Evolutionary conservation across 192 early-diverging fungal genomes (phyloP), one percentile per base, ranked within the genome.

Genomic region (Backusella parvicylindrica): DNA sequence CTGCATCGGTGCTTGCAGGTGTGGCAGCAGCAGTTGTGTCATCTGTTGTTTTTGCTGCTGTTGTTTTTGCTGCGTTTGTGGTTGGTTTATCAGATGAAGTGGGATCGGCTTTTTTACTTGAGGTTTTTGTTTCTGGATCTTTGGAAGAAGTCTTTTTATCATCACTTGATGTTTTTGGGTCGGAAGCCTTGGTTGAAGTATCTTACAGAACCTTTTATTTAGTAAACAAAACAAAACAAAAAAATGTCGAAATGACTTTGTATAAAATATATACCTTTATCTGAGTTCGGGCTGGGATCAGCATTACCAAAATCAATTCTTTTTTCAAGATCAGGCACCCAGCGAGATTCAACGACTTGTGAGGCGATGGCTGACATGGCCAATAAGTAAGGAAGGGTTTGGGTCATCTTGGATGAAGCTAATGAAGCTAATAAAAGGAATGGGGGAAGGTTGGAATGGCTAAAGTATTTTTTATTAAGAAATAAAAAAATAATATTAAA

Each of bases 401-500:
- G 53, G 53, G 53, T 60, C 53, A 60, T 60, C 53, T 60, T 60
- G 21, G 8, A 28, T 28, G 23, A 60, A 47, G 43, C 9, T 28
- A 60, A 60, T 60, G 53, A 60, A 28, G 8, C 9, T 28, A 60
- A 60, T 60, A 23, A 60, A 28, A 2, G 53, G 53, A 60, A 26
- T 60, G 53, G 53, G 50, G 2, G 12, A n/a, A n/a, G n/a, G 12
- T 50, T 28, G 53, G 26, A 28, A 28, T 28, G 23, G 53, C 7
- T 12, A 60, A 23, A 28, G 21, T 28, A 60, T 23, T 28, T 60
- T 60, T 28, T 60, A 60, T 60, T 23, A 60, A 60, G 43, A 60
- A 60, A 60, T 60, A 60, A 60, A 28, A 28, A 60, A 28, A 60
- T 60, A 60, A 60, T 60, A 60, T 47, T n/a, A 47, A 47, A n/a